Evolutionary conservation across 257 asterid species (phyloP).

Genomic region (Pogostemon cablin): DNA sequence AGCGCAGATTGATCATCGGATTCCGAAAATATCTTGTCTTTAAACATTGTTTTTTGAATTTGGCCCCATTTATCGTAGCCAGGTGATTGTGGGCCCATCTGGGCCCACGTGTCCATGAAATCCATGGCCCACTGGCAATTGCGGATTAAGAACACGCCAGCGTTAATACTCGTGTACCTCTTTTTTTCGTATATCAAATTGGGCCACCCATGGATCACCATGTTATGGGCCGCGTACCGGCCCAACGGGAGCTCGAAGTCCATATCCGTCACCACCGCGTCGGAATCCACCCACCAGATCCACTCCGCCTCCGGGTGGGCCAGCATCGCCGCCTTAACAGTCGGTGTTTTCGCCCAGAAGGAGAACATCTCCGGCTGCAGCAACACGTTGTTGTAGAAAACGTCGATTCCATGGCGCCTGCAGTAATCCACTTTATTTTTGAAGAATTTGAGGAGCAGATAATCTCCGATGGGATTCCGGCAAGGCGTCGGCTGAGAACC

Average conservation of each 20-base stretch:
- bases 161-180: constrained; percentile 79
- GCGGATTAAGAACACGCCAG: constrained; percentile 72
- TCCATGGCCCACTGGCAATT: constrained; percentile 90
- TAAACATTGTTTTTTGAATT: constrained; percentile 43
- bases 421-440: constrained; percentile 86
- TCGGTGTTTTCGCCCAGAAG: constrained; percentile 80
- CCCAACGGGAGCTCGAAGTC: constrained; percentile 70
- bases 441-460: constrained; percentile 61
- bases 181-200: constrained; percentile 46
- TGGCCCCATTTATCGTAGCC: constrained; percentile 75
- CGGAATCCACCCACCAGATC: constrained; percentile 98
- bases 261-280: constrained; percentile 88
- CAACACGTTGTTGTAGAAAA: constrained; percentile 71
- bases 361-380: constrained; percentile 68
- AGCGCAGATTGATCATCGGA: constrained; percentile 80
- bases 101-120: constrained; percentile 75
- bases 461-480: constrained; percentile 70
- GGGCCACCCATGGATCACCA: constrained; percentile 80
- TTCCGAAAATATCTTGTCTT: constrained; percentile 57
- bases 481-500: constrained; percentile 83
- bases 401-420: constrained; percentile 64
- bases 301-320: constrained; percentile 88
- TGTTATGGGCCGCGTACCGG: constrained; percentile 56
- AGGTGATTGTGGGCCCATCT: constrained; percentile 74
- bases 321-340: constrained; percentile 70